phyloP scores from a whole-genome alignment of 257 asterid species.

The Handroanthus guayacan region DNA sequence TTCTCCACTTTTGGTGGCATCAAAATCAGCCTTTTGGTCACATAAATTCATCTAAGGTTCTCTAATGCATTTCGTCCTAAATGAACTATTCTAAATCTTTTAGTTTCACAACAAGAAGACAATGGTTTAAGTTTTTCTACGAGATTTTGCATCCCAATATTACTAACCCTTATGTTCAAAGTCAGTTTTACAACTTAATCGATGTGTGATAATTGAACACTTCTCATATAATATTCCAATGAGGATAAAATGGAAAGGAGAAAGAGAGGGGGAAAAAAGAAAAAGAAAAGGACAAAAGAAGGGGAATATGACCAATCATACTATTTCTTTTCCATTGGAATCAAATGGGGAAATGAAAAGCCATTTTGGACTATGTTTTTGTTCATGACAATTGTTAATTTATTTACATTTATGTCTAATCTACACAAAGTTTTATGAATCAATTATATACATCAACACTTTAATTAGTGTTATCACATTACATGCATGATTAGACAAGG shows the following conservation, averaged over 20 bases:
- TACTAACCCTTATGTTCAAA: too few species aligned
- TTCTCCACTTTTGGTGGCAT: too few species aligned
- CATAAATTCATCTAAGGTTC: too few species aligned
- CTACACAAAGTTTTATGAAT: slow-evolving; percentile 12
- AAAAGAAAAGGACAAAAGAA: not conserved
- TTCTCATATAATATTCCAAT: too few species aligned
- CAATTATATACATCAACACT: slow-evolving; percentile 23
- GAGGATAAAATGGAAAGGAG: too few species aligned
- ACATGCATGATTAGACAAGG: slow-evolving; percentile 44
- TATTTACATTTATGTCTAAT: slow-evolving; percentile 22
- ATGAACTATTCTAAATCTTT: too few species aligned
- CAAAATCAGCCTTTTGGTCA: too few species aligned
- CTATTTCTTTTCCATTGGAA: not conserved
- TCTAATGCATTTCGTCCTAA: too few species aligned
- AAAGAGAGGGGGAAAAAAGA: not conserved
- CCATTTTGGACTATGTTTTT: not conserved
- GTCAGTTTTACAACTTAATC: too few species aligned
- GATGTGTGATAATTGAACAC: not conserved
- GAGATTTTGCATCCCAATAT: too few species aligned
- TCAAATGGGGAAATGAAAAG: not conserved
- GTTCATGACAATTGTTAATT: slow-evolving; percentile 4
- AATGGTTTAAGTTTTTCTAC: too few species aligned
- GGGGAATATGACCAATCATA: not conserved
- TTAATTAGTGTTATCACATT: slow-evolving; percentile 33
- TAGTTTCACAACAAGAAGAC: too few species aligned